phyloP scores from a whole-genome alignment of 106 monocot genomes.

The Alisma plantagoaquatica region DNA sequence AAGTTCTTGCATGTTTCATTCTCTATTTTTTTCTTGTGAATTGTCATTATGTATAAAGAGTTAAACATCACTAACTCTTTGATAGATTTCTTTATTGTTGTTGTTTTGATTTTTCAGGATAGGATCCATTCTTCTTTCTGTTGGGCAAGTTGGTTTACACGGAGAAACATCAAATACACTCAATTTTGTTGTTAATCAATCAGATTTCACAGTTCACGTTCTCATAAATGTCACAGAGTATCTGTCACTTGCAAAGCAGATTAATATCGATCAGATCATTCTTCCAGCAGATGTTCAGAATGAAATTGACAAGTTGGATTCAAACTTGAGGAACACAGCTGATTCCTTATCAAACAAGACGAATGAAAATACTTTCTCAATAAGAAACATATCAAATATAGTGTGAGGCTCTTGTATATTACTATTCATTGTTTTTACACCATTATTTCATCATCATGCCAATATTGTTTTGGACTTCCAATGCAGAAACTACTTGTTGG shows the following conservation, averaged over 20 bases:
- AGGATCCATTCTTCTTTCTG: conserved; percentile 70
- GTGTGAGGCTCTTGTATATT: conserved; percentile 33
- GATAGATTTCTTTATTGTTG: too few species aligned
- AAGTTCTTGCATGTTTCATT: too few species aligned
- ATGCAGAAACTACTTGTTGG: conserved; percentile 40
- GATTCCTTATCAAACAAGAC: conserved; percentile 49
- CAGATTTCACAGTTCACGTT: conserved; percentile 76
- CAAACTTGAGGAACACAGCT: conserved; percentile 44
- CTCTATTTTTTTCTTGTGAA: too few species aligned
- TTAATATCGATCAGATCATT: conserved; percentile 57
- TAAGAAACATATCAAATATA: conserved; percentile 28
- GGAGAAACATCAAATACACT: conserved; percentile 53
- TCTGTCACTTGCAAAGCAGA: conserved; percentile 55
- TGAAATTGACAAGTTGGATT: conserved; percentile 62
- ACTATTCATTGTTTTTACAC: neutral
- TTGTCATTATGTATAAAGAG: too few species aligned
- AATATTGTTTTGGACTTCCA: neutral
- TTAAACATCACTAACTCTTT: too few species aligned
- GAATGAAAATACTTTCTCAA: conserved; percentile 49
- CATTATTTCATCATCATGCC: neutral
- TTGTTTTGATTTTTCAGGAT: conserved; percentile 27
- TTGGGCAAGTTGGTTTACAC: conserved; percentile 73
- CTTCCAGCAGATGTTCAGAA: conserved; percentile 53
- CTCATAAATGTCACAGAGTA: conserved; percentile 75
- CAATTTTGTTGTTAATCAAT: conserved; percentile 70